Base-by-base conservation (phyloP, 495 filamentous ascomycete species). In the Neurospora sp. region DNA sequence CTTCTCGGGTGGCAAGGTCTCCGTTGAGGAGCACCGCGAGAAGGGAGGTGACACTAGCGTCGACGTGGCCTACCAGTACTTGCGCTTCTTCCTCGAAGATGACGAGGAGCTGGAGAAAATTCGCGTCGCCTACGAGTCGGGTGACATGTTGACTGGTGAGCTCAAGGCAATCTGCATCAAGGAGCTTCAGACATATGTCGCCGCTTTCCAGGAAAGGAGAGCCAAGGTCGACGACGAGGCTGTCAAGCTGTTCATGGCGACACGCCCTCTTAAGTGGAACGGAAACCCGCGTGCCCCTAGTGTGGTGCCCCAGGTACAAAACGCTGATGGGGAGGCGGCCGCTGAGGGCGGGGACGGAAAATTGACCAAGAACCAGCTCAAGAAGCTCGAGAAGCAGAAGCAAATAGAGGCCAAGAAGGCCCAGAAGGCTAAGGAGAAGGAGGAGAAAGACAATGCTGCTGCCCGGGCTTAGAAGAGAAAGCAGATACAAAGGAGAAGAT, bases 81-180 rank as follows among this genome's bases (percentile, higher is more conserved):
- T 97, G 37, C 91, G 90, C 3, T 98, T 96, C 85, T 97, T 98
- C 85, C 84, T 94, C 69, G 96, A 99, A 73, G 91, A 95, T 76
- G 96, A 99, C 74, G 91, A 83, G 68, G 80, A 85, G 74, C 84
- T 99, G 2, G 90, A 91, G 76, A 85, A 85, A 68, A 90, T 97
- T 69, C 86, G 88, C n/a, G 79, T 84, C 10, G 83, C 83, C 14
- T 99, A 99, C 77, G 77, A 76, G 70, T 73, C 71, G 7, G 79
- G 79, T 8, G 71, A 77, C 35, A 59, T 81, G 68, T 71, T 80
- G 53, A 81, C 78, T 3, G 79, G 78, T 31, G 77, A 81, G 79
- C 87, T 99, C 78, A 99, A 99, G 86, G 88, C 91, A 74, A 88
- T 88, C 72, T 93, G 91, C 79, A 97, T 97, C 76, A 86, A 84